phyloP scores from a whole-genome alignment of 2,329 filamentous ascomycete genomes.

The Epichloe elymi region DNA sequence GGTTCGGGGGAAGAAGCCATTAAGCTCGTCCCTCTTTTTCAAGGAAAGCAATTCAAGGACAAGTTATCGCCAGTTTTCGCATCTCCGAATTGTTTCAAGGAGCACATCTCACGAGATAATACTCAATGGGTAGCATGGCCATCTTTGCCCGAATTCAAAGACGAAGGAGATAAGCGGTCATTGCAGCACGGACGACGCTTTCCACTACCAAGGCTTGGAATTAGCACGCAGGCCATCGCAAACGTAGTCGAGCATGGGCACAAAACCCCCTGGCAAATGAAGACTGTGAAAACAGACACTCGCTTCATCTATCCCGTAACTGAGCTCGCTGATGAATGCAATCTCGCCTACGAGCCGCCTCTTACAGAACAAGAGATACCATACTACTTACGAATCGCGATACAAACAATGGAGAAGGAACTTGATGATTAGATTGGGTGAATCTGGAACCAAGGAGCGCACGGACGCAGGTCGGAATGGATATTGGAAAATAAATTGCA shows the following conservation, averaged over 20 bases:
- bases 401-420: conserved; percentile 5
- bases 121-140: conserved; percentile 19
- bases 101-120: conserved; percentile 6
- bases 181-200: conserved; percentile 15
- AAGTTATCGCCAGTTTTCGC: conserved; percentile 21
- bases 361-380: conserved; percentile 6
- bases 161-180: conserved; percentile 19
- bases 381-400: conserved; percentile 2
- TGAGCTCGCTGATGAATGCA: conserved; percentile 1
- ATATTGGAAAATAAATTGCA: background rate
- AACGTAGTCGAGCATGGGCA: conserved; percentile 10
- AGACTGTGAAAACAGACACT: conserved; percentile 11
- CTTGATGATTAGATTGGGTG: conserved; percentile 2
- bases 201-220: conserved; percentile 18
- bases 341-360: background rate
- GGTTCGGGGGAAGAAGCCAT: background rate
- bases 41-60: conserved; percentile 16
- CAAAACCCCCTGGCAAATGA: conserved; percentile 15
- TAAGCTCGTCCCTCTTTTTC: conserved; percentile 11
- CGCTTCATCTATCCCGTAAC: conserved; percentile 8
- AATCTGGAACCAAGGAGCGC: background rate
- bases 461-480: background rate
- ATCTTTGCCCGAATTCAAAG: conserved; percentile 22
- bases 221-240: conserved; percentile 6
- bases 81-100: conserved; percentile 20